A percentile compares a stretch with the other conserved stretches of the same genome.
Conservation (phyloP, 176 grass and related monocot species). For the Triticum timopheevii region DNA sequence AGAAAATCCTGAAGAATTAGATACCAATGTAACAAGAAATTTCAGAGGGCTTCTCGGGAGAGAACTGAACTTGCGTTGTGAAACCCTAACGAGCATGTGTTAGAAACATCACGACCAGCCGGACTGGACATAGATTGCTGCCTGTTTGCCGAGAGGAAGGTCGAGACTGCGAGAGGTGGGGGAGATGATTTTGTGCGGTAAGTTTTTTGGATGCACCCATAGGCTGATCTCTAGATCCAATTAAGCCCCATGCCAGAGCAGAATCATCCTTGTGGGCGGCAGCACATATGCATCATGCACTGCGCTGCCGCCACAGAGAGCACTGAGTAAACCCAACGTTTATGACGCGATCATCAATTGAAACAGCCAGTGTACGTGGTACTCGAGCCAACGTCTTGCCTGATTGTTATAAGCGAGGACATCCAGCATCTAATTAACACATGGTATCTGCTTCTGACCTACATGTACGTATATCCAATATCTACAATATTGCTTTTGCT, state of each 20-base stretch:
- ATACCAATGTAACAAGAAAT: background rate
- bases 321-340: too few relatives aligned
- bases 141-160: background rate
- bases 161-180: too few relatives aligned
- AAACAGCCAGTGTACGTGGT: background rate
- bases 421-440: too few relatives aligned
- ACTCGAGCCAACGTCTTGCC: background rate
- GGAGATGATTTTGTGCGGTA: background rate
- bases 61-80: background rate
- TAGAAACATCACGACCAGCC: background rate
- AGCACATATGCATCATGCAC: too few relatives aligned
- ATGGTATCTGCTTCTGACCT: background rate
- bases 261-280: too few relatives aligned
- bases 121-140: background rate
- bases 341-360: too few relatives aligned
- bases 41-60: background rate
- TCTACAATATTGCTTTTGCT: background rate
- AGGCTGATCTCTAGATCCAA: too few relatives aligned
- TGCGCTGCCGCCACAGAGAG: too few relatives aligned
- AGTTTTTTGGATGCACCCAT: too few relatives aligned
- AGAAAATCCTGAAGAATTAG: background rate
- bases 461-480: background rate
- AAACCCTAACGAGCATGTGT: background rate
- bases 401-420: background rate
- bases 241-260: too few relatives aligned